Base-by-base conservation (phyloP, 1,284 basidiomycete species). In the Ustilago trichophora region DNA sequence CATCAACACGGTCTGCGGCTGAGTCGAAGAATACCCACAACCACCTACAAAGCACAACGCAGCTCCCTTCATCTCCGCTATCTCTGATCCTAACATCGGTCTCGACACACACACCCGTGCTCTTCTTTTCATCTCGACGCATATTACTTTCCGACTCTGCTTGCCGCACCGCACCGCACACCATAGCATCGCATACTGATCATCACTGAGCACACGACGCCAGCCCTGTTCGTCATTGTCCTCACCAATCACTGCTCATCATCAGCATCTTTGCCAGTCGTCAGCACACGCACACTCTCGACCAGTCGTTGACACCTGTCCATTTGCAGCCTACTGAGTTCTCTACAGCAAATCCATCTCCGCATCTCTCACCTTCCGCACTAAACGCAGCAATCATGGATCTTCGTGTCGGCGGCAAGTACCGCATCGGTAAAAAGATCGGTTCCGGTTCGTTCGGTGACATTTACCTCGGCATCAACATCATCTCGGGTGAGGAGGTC, bases 401-500 rank as follows among this genome's bases (percentile, higher is more conserved):
- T 86, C 90, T 97, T 77, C 88, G 93, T 75, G 94, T 98, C 37
- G 94, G 95, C 79, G 93, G 94, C 82, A 98, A 98, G 85, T 81
- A 80, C 87, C 89, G 95, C 80, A 90, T 99, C 74, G 96, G 95
- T 70, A 98, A 98, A 88, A 98, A 98, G 90, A 98, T 99, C 80
- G 96, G 96, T 74, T 96, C 92, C 40, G 96, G 95, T 66, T 98
- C 95, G 50, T 98, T 98, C 80, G 93, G 95, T 94, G 95, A 98
- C 82, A 98, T 99, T 83, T 98, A 98, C 84, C 91, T 98, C 63
- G 96, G 96, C 66, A 94, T 97, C 84, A 98, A 98, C 87, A 98
- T 98, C 85, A 98, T 98, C 82, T 97, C 94, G n/a, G 95, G 95
- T 45, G 94, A 99, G 83, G 95, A 98, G 83, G 96, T 98, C 58